Conservation (phyloP, 1,284 basidiomycete genomes). For the Somion occarium region DNA sequence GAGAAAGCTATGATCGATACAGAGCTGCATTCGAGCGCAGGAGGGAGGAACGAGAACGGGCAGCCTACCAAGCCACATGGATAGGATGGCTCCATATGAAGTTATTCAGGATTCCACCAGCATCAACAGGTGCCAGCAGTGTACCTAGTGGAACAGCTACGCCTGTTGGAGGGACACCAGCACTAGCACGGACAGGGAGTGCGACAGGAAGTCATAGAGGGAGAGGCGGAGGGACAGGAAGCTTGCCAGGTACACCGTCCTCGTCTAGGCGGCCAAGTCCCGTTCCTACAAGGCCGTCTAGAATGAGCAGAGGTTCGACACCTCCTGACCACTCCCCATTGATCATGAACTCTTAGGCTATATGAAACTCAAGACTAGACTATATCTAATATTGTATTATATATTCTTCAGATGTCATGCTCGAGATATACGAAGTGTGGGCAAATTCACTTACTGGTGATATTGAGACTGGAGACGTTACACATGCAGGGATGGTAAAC, state of each 20-base stretch:
- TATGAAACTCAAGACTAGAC: no score
- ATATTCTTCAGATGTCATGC: no score
- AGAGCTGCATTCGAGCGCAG: constrained; percentile 86
- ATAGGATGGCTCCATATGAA: constrained; percentile 36
- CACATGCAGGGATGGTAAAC: no score
- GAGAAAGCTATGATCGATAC: constrained; percentile 92
- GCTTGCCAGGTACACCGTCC: constrained; percentile 30
- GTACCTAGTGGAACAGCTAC: constrained; percentile 14
- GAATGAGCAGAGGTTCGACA: neutral
- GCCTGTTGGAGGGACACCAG: constrained; percentile 6
- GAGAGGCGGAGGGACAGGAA: no score
- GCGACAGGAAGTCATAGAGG: constrained; percentile 18
- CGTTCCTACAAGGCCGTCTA: constrained; percentile 19
- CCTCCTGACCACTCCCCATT: neutral
- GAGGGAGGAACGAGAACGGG: constrained; percentile 61
- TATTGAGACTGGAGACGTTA: no score
- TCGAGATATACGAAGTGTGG: no score
- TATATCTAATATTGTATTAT: constrained; percentile 1
- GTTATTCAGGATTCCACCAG: constrained; percentile 19
- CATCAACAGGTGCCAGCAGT: constrained; percentile 27
- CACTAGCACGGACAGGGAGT: constrained; percentile 13
- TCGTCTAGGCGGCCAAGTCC: constrained; percentile 40
- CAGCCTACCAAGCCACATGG: constrained; percentile 37
- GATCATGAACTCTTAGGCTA: neutral
- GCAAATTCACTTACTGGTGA: no score